A percentile compares a stretch with the other conserved stretches of the same genome.
Conservation (phyloP, 805 yeast species). For the Candida sanyiensis region DNA sequence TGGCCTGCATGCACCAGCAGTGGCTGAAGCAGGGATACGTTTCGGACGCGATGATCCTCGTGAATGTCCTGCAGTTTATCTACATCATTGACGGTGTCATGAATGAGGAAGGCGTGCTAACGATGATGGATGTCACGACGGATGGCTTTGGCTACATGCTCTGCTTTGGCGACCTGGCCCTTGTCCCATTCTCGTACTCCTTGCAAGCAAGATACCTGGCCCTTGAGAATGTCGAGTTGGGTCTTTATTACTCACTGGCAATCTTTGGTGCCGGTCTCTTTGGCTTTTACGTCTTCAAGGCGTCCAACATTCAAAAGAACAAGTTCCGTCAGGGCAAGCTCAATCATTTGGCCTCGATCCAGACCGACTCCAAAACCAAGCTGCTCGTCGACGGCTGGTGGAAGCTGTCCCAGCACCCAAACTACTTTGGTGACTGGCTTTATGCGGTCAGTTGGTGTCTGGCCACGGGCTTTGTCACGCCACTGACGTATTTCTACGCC, state of each 20-base stretch:
- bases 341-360: constrained; percentile 59
- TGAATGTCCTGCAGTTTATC: constrained; percentile 65
- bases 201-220: constrained; percentile 81
- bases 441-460: constrained; percentile 90
- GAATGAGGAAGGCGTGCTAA: constrained; percentile 81
- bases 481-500: constrained; percentile 83
- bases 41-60: constrained; percentile 66
- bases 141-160: constrained; percentile 98
- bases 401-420: constrained; percentile 87
- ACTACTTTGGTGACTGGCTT: constrained; percentile 93
- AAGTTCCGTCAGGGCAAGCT: constrained; percentile 76
- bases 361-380: constrained; percentile 72
- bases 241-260: constrained; percentile 29
- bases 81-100: constrained; percentile 89
- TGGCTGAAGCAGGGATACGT: constrained; percentile 54
- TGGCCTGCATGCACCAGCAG: constrained; percentile 79
- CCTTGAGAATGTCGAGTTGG: constrained; percentile 52
- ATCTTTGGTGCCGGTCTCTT: constrained; percentile 45
- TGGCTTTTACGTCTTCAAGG: constrained; percentile 81
- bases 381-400: constrained; percentile 93
- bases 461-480: constrained; percentile 76
- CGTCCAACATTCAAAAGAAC: constrained; percentile 80
- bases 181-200: constrained; percentile 89
- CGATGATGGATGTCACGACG: constrained; percentile 94
- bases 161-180: constrained; percentile 86